phyloP scores from a whole-genome alignment of 192 early-diverging fungal species.

The Dimargaris cristalligena region DNA sequence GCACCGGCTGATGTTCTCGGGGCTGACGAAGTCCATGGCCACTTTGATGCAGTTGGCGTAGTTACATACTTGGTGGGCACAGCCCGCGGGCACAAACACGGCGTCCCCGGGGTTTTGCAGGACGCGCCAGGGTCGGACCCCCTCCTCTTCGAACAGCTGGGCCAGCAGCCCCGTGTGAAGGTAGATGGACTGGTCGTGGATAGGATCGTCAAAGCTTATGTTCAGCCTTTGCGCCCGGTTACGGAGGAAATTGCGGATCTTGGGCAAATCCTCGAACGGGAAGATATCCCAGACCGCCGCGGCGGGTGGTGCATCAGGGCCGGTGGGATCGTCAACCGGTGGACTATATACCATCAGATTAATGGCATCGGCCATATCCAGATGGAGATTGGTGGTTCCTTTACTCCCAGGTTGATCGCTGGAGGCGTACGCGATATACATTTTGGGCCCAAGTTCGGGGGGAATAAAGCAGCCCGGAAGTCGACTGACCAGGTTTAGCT shows the following conservation, averaged over 20 bases:
- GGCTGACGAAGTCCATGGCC: slow-evolving; percentile 54
- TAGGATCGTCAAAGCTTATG: slow-evolving; percentile 24
- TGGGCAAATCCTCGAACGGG: slow-evolving; percentile 17
- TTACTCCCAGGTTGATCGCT: slow-evolving; percentile 26
- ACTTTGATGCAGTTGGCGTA: slow-evolving; percentile 44
- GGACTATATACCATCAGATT: slow-evolving; percentile 42
- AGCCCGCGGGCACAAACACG: slow-evolving; percentile 62
- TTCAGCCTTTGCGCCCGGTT: slow-evolving; percentile 10
- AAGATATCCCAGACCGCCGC: slow-evolving; percentile 53
- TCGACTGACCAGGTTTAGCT: slow-evolving; percentile 37
- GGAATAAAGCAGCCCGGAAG: slow-evolving; percentile 35
- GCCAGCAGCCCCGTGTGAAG: slow-evolving; percentile 27
- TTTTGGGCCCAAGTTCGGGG: slow-evolving; percentile 57
- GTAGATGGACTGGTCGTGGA: slow-evolving; percentile 52
- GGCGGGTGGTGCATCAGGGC: slow-evolving; percentile 9
- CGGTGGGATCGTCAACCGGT: background rate
- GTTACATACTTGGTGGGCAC: slow-evolving; percentile 58
- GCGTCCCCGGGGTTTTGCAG: slow-evolving; percentile 55
- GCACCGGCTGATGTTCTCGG: slow-evolving; percentile 35
- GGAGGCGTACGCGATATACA: slow-evolving; percentile 55
- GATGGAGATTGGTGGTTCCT: slow-evolving; percentile 59
- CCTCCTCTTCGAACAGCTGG: slow-evolving; percentile 21
- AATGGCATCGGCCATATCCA: slow-evolving; percentile 64
- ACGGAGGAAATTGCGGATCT: slow-evolving; percentile 23
- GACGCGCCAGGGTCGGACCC: slow-evolving; percentile 33